Percentiles rank a stretch among this genome's conserved stretches.
Evolutionary conservation across 2,329 filamentous ascomycete genomes (phyloP).

Genomic region (Aureobasidium sp.): DNA sequence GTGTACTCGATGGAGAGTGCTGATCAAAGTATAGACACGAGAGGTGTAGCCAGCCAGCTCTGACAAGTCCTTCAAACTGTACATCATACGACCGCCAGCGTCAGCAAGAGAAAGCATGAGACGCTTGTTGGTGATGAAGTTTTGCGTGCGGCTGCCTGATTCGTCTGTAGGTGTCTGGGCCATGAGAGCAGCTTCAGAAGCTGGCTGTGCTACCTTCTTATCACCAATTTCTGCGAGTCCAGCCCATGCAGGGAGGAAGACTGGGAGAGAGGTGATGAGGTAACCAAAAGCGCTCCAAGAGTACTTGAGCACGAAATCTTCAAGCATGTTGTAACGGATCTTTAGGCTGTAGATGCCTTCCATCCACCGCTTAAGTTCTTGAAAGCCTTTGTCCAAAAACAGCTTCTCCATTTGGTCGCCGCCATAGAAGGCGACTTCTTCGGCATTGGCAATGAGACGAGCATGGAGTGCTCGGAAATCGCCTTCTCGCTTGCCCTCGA

Average conservation of each 20-base stretch:
- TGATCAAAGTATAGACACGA: constrained; percentile 89
- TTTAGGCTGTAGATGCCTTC: constrained; percentile 96
- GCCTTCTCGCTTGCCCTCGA: constrained; percentile 89
- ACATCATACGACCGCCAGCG: constrained; percentile 97
- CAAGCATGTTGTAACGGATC: constrained; percentile 96
- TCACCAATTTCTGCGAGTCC: constrained; percentile 53
- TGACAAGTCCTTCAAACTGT: constrained; percentile 95
- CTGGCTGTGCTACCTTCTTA: neutral
- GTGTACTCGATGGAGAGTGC: constrained; percentile 87
- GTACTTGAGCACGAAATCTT: constrained; percentile 97
- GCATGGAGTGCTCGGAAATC: constrained; percentile 90
- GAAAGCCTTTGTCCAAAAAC: constrained; percentile 86
- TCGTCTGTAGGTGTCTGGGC: constrained; percentile 12
- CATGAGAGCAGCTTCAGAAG: constrained; percentile 13
- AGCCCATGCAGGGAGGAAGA: constrained; percentile 92
- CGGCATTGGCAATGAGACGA: constrained; percentile 87
- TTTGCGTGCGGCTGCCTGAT: constrained; percentile 74
- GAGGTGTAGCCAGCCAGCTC: constrained; percentile 95
- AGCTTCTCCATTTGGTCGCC: constrained; percentile 91
- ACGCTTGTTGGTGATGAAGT: constrained; percentile 98
- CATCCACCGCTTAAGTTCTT: constrained; percentile 92
- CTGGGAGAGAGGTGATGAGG: constrained; percentile 80
- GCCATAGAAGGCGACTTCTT: constrained; percentile 96
- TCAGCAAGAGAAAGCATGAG: constrained; percentile 96
- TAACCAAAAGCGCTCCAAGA: constrained; percentile 98